Evolutionary conservation across 2,329 filamentous ascomycete genomes (phyloP).

Genomic region (Capronia coronata): DNA sequence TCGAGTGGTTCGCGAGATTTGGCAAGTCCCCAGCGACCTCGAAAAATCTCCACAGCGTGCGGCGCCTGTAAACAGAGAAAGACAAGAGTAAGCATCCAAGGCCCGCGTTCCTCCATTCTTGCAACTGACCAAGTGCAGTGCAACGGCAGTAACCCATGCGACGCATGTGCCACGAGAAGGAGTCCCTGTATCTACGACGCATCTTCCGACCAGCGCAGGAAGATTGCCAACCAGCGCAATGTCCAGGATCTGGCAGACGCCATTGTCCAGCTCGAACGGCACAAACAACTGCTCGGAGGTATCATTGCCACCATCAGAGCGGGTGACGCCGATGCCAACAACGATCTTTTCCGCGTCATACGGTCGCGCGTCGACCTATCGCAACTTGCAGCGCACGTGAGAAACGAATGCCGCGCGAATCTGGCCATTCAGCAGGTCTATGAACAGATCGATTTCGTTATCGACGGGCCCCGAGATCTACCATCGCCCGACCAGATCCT

Average conservation of each 20-base stretch:
- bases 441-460: conserved; percentile 23
- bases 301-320: conserved; percentile 26
- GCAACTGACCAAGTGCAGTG: conserved; percentile 17
- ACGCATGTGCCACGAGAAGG: conserved; percentile 23
- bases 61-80: conserved; percentile 28
- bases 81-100: conserved; percentile 19
- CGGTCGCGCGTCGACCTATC: conserved; percentile 24
- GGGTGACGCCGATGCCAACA: conserved; percentile 15
- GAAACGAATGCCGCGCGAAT: conserved; percentile 26
- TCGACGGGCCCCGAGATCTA: conserved; percentile 22
- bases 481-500: conserved; percentile 25
- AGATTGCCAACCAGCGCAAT: conserved; percentile 27
- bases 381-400: conserved; percentile 26
- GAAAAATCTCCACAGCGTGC: conserved; percentile 29
- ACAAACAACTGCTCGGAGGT: conserved; percentile 25
- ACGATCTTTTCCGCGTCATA: conserved; percentile 23
- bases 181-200: conserved; percentile 27
- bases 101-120: neutral
- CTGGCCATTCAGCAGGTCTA: conserved; percentile 23
- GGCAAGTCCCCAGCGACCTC: neutral
- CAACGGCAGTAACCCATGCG: conserved; percentile 25
- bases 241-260: conserved; percentile 25
- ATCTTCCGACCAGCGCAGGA: conserved; percentile 26
- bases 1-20: neutral
- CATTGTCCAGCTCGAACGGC: conserved; percentile 21